Evolutionary conservation across 306 rosid species (phyloP).

Genomic region (Vigna radiata): DNA sequence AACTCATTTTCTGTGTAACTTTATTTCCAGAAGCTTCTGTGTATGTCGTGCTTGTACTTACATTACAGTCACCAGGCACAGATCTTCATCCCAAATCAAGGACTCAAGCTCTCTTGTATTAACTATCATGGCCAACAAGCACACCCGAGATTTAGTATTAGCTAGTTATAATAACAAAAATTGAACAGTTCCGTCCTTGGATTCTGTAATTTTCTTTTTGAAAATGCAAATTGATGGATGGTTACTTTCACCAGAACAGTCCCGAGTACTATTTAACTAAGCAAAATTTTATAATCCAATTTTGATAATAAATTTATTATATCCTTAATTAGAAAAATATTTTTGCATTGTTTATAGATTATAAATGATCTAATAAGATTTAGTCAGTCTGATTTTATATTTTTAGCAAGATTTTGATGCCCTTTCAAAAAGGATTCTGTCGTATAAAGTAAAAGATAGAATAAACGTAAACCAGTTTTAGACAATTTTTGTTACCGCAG

Average conservation of each 20-base stretch:
- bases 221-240: neutral
- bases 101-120: neutral
- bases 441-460: too few species aligned
- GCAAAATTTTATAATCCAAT: neutral
- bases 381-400: too few species aligned
- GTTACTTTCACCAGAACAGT: neutral
- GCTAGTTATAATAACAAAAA: neutral
- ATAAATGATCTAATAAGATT: too few species aligned
- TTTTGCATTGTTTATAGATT: too few species aligned
- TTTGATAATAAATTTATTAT: too few species aligned
- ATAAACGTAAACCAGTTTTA: neutral
- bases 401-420: neutral
- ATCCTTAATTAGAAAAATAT: too few species aligned
- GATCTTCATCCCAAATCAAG: conserved; percentile 18
- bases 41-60: conserved; percentile 12
- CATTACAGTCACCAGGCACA: conserved; percentile 16
- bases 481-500: neutral
- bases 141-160: neutral
- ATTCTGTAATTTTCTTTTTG: neutral
- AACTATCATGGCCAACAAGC: neutral
- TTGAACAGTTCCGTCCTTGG: neutral
- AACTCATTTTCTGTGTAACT: conserved; percentile 51
- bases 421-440: neutral
- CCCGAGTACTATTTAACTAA: neutral
- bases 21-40: conserved; percentile 37